A percentile compares a stretch with the other conserved stretches of the same genome.
phyloP scores from a whole-genome alignment of 73 alveolate genomes.

The Stentor coeruleus region DNA sequence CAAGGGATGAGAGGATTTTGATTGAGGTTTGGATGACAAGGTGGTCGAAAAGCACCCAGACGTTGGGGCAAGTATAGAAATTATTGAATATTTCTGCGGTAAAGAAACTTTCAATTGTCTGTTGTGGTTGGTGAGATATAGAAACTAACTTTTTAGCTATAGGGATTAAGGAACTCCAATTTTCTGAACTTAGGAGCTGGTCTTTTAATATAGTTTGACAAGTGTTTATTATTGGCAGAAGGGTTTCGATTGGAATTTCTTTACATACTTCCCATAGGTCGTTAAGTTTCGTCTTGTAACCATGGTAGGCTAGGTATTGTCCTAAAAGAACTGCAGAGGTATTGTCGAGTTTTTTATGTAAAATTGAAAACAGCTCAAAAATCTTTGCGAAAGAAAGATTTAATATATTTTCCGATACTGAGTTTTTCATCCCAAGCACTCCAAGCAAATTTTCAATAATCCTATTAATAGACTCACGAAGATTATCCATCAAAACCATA shows the following conservation, averaged over 20 bases:
- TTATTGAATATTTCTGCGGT: not conserved
- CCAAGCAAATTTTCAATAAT: not conserved
- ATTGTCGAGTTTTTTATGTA: not conserved
- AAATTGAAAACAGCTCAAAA: not conserved
- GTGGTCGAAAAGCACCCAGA: not conserved
- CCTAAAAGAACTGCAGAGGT: not conserved
- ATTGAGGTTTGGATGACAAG: not conserved
- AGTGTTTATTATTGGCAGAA: not conserved
- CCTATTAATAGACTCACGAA: not conserved
- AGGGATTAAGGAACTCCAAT: not conserved
- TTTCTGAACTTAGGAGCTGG: not conserved
- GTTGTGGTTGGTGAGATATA: too few relatives aligned
- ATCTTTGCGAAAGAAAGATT: not conserved
- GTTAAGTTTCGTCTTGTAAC: not conserved
- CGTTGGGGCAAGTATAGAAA: not conserved
- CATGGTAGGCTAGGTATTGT: not conserved
- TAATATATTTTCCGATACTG: too few relatives aligned
- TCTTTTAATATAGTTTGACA: not conserved
- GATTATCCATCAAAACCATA: not conserved
- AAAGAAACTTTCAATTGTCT: not conserved
- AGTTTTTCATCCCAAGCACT: too few relatives aligned
- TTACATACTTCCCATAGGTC: not conserved
- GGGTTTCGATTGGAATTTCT: not conserved
- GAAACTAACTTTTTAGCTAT: not conserved
- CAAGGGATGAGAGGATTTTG: not conserved